Conservation (phyloP, 768 basidiomycete genomes). For the Candolleomyces eurysporus region DNA sequence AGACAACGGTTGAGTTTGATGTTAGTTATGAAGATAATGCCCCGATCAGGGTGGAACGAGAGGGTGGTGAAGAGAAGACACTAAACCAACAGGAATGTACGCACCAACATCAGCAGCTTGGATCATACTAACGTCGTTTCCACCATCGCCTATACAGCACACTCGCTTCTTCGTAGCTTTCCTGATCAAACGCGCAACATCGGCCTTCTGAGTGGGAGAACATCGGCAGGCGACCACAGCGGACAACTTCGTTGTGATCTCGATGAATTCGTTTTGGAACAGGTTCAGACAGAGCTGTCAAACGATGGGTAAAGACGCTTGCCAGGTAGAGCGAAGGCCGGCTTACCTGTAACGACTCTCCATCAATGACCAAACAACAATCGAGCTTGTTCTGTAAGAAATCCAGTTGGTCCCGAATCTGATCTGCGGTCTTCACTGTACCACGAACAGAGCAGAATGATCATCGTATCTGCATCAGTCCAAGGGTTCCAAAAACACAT, state of each 20-base stretch:
- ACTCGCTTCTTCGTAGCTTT: conserved; percentile 90
- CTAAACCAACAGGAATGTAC: conserved; percentile 26
- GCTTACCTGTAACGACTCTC: conserved; percentile 87
- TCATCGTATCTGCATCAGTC: background rate
- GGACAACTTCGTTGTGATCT: conserved; percentile 92
- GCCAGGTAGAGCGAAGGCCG: background rate
- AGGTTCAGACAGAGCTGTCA: conserved; percentile 82
- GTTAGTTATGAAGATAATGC: background rate
- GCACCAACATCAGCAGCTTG: conserved; percentile 97
- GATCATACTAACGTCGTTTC: conserved; percentile 99
- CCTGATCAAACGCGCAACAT: conserved; percentile 92
- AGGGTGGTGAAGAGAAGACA: too few relatives aligned
- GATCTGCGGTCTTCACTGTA: conserved; percentile 82
- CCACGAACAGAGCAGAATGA: background rate
- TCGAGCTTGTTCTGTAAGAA: conserved; percentile 93
- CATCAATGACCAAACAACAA: conserved; percentile 97
- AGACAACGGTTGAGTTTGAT: background rate
- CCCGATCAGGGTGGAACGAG: background rate
- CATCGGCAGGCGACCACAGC: conserved; percentile 98
- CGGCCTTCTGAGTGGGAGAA: conserved; percentile 98
- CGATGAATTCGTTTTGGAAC: conserved; percentile 93
- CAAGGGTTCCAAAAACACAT: background rate
- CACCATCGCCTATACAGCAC: conserved; percentile 98
- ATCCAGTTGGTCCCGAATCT: conserved; percentile 85
- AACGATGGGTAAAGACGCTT: background rate